Base-by-base conservation (phyloP, 1,284 basidiomycete genomes). In the Rhodotorula sp. region DNA sequence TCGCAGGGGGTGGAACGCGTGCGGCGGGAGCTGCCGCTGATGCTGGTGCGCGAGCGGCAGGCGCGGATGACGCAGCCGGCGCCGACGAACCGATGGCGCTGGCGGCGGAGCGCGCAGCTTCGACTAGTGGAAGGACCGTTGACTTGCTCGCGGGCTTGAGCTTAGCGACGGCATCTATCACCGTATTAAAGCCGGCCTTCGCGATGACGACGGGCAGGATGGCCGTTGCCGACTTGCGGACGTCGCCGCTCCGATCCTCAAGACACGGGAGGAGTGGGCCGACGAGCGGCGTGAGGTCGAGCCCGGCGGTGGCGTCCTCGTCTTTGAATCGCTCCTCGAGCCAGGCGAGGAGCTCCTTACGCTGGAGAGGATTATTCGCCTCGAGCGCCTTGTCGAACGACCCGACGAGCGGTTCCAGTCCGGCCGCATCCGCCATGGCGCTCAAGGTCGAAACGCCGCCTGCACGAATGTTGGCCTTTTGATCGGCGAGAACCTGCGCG, bases 131-230 rank as follows among this genome's bases (percentile, higher is more conserved):
- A 13, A 91, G 82, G 7, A 94, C 93, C 21, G 90, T 90, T 52
- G 88, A 85, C 71, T 90, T 89, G 17, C 95, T 97, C 1, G 97
- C 97, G 23, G 96, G 90, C 81, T 99, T 99, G 72, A 99, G 85
- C 2, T 88, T 87, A 71, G 86, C 89, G 5, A 93, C 91, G 81
- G 94, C 90, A 60, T 92, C 90, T 84, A 97, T 85, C 60, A 99
- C 90, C 77, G 87, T 88, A 76, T 95, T 92, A 80, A 88, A 93
- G 1, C 97, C 94, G 34, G 88, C 88, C 61, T 84, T 88, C 14
- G 86, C 83, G 61, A 99, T 89, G 64, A 99, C 83, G 61, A 85
- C 84, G 0, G 94, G 93, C 27, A 99, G 82, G 27, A 96, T 82
- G 3, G 89, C 88, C 74, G 92, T 90, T 1, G 95, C 93, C 16